Evolutionary conservation across 208 protist genomes (phyloP).

Genomic region (Leishmania lainsoni): DNA sequence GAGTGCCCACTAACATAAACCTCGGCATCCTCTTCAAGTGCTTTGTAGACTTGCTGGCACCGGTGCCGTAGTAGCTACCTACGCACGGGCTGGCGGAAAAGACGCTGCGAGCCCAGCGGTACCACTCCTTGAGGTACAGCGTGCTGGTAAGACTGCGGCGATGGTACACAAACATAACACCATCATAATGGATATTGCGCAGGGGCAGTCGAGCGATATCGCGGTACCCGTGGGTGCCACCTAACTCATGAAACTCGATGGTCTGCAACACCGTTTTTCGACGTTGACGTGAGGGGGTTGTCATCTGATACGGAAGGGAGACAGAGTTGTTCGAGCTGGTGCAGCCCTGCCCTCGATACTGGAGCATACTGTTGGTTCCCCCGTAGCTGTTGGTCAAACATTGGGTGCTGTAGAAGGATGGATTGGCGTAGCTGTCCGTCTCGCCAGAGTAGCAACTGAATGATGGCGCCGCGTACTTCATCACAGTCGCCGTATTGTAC

Average conservation of each 20-base stretch:
- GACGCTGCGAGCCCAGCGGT: constrained; percentile 39
- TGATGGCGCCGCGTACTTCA: background rate
- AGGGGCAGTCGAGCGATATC: constrained; percentile 46
- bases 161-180: constrained; percentile 81
- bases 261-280: constrained; percentile 22
- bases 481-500: background rate
- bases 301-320: background rate
- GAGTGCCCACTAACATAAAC: constrained; percentile 51
- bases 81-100: constrained; percentile 7
- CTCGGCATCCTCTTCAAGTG: constrained; percentile 17
- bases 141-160: constrained; percentile 59
- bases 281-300: background rate
- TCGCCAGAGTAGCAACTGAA: background rate
- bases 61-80: constrained; percentile 5
- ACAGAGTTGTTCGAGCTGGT: background rate
- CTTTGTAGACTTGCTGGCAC: background rate
- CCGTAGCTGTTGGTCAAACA: background rate
- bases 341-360: constrained; percentile 7
- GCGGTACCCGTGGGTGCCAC: constrained; percentile 66
- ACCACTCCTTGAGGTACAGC: constrained; percentile 55
- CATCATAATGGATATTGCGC: constrained; percentile 60
- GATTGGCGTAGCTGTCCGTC: constrained; percentile 4
- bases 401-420: constrained; percentile 8
- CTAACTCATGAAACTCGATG: constrained; percentile 81
- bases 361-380: constrained; percentile 2